These are phyloP conservation scores for Quercus phellos DNA, from an alignment of 331 rosid species.

Conservation along the genomic window DNA sequence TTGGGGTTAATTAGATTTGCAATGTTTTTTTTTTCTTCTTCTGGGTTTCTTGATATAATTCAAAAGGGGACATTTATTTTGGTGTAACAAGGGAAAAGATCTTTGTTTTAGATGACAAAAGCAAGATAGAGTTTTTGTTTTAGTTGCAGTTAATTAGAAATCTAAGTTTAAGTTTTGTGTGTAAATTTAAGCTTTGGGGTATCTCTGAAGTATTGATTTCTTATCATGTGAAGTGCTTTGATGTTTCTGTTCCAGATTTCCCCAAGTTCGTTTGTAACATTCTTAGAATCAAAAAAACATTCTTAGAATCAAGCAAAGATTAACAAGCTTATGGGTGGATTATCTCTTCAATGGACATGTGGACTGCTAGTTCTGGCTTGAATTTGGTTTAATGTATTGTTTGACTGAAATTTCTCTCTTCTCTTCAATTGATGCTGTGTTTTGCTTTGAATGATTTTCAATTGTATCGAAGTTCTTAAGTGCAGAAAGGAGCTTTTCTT, in stretches of 20 bases:
- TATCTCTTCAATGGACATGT: conserved; percentile 17
- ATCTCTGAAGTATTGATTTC: conserved; percentile 29
- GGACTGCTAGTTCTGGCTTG: conserved; percentile 11
- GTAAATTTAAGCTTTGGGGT: conserved; percentile 26
- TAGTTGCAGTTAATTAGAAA: neutral
- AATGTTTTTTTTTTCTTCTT: conserved; percentile 26
- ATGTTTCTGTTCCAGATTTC: conserved; percentile 25
- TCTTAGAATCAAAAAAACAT: conserved; percentile 17
- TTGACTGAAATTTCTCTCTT: conserved; percentile 25
- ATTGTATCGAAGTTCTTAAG: conserved; percentile 26
- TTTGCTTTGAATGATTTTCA: conserved; percentile 26
- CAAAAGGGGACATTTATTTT: conserved; percentile 5
- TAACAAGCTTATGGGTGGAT: conserved; percentile 19
- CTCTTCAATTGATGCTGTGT: conserved; percentile 28
- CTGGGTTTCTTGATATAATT: conserved; percentile 28
- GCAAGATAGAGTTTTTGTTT: conserved; percentile 5
- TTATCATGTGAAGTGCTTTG: conserved; percentile 22
- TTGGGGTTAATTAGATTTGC: conserved; percentile 17
- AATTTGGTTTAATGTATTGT: conserved; percentile 30
- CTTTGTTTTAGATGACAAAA: neutral
- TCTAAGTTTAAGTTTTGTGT: neutral
- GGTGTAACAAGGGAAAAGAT: conserved; percentile 5
- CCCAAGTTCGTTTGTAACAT: conserved; percentile 24
- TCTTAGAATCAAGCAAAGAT: conserved; percentile 20
- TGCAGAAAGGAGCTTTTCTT: conserved; percentile 24